These are phyloP conservation scores for Debaryomyces castellii DNA, from an alignment of 805 yeast species.

Conservation along the genomic window DNA sequence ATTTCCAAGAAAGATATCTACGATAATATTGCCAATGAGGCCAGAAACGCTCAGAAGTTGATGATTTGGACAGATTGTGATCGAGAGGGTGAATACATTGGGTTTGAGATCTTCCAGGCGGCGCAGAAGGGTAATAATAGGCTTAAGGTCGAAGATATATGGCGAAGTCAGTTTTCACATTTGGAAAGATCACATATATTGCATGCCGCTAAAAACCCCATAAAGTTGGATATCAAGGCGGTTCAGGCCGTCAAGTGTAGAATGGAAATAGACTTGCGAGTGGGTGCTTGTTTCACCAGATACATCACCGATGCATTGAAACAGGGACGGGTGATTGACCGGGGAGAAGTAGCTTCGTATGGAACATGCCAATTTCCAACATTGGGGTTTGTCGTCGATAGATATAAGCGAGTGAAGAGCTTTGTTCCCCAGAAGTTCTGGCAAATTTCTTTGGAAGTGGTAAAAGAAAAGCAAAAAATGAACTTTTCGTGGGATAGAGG, in stretches of 20 bases:
- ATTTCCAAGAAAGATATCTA: conserved; percentile 50
- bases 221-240: conserved; percentile 58
- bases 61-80: conserved; percentile 99
- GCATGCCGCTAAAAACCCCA: conserved; percentile 72
- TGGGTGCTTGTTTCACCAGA: conserved; percentile 89
- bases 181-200: conserved; percentile 72
- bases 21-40: conserved; percentile 66
- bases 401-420: conserved; percentile 70
- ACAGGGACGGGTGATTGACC: conserved; percentile 27
- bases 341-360: conserved; percentile 55
- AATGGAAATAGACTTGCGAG: conserved; percentile 81
- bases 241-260: conserved; percentile 86
- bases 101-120: conserved; percentile 74
- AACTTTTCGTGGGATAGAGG: conserved; percentile 71
- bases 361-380: conserved; percentile 98
- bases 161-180: conserved; percentile 86
- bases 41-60: conserved; percentile 55
- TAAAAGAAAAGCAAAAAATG: conserved; percentile 40
- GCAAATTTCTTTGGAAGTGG: conserved; percentile 58
- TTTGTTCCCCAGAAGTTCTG: conserved; percentile 82
- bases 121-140: conserved; percentile 54
- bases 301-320: conserved; percentile 59
- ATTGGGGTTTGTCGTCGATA: conserved; percentile 90
- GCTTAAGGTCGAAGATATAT: conserved; percentile 45
- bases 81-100: conserved; percentile 93